Evolutionary conservation across 202 grass and related monocot genomes (phyloP).

Genomic region (Panicum hallii): DNA sequence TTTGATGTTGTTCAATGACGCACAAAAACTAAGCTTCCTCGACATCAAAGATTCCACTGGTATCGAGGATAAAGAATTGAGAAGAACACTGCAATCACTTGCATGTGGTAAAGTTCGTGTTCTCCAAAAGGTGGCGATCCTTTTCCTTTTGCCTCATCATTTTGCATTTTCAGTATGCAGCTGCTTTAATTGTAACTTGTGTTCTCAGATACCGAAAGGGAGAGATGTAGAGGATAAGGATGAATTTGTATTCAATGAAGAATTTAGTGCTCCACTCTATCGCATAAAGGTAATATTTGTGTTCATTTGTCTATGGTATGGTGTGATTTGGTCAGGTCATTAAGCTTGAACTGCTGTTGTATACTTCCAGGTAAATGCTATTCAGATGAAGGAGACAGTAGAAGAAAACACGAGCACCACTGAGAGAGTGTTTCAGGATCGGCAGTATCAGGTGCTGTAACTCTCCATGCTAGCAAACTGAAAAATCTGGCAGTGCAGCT

Average conservation of each 20-base stretch:
- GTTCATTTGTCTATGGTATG: constrained; percentile 15
- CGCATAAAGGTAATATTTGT: constrained; percentile 87
- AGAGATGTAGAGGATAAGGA: constrained; percentile 95
- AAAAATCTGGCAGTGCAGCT: background rate
- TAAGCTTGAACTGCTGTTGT: constrained; percentile 35
- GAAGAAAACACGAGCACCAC: constrained; percentile 99
- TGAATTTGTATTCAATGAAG: constrained; percentile 93
- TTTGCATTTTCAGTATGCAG: constrained; percentile 45
- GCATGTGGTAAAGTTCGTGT: constrained; percentile 98
- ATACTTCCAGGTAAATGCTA: constrained; percentile 89
- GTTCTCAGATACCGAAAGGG: constrained; percentile 92
- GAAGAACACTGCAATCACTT: constrained; percentile 96
- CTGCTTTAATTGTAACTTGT: constrained; percentile 37
- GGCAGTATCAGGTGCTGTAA: constrained; percentile 90
- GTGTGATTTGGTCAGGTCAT: constrained; percentile 17
- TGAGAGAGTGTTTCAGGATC: constrained; percentile 96
- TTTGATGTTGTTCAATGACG: constrained; percentile 96
- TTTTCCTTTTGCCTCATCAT: constrained; percentile 19
- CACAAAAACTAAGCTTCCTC: constrained; percentile 90
- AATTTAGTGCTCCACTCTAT: constrained; percentile 93
- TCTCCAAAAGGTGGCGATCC: constrained; percentile 87
- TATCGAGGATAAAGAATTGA: constrained; percentile 99
- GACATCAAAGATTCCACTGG: constrained; percentile 94
- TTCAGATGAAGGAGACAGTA: constrained; percentile 99
- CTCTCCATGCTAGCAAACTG: constrained; percentile 10